Conservation (phyloP, 345 rosid species). For the Eucalyptus grandis region DNA sequence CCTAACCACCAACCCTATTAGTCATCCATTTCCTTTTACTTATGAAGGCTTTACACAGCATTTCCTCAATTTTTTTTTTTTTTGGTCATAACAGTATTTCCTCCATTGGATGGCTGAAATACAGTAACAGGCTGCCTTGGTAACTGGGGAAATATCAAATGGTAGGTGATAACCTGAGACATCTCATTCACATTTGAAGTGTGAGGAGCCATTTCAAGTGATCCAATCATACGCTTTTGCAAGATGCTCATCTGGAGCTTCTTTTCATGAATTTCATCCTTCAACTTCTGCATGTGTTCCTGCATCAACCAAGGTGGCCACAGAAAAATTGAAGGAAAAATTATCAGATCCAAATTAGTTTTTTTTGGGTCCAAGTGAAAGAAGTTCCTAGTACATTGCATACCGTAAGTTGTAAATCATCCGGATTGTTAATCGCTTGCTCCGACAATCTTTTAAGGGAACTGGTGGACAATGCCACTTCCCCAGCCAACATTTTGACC, state of each 20-base stretch:
- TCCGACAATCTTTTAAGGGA: conserved; percentile 56
- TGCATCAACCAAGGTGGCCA: background rate
- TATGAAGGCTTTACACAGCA: background rate
- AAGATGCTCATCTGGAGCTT: conserved; percentile 44
- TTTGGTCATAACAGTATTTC: background rate
- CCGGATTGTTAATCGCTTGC: conserved; percentile 32
- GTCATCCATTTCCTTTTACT: background rate
- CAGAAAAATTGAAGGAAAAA: background rate
- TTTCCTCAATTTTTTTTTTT: too few relatives aligned
- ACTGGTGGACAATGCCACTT: conserved; percentile 55
- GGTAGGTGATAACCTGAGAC: conserved; percentile 21
- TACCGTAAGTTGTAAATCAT: conserved; percentile 35
- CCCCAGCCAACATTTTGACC: conserved; percentile 64
- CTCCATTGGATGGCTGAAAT: background rate
- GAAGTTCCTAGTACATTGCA: background rate
- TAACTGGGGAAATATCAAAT: background rate
- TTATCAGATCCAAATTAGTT: background rate
- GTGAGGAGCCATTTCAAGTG: conserved; percentile 25
- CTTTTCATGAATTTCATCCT: conserved; percentile 55
- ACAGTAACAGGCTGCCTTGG: background rate
- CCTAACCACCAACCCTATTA: background rate
- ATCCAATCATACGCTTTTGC: conserved; percentile 54
- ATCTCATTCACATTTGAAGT: conserved; percentile 25
- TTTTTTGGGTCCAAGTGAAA: background rate
- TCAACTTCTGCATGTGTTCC: conserved; percentile 47